A percentile compares a stretch with the other conserved stretches of the same genome.
Conservation (phyloP, 306 rosid genomes). For the Cyclanthera cordifolia region DNA sequence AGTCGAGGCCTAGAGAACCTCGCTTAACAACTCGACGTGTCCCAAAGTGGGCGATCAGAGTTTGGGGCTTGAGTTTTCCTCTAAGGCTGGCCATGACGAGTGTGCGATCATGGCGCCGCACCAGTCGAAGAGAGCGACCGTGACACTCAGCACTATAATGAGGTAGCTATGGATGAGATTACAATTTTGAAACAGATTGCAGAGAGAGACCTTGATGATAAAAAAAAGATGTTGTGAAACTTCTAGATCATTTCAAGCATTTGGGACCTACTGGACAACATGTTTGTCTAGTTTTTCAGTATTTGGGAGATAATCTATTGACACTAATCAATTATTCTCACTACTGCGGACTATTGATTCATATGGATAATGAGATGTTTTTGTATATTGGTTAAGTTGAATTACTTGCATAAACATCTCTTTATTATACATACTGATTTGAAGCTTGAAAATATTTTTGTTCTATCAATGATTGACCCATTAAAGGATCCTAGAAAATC, state of each 20-base stretch:
- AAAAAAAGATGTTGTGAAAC: slow-evolving; percentile 85
- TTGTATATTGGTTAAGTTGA: slow-evolving; percentile 76
- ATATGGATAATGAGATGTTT: slow-evolving; percentile 81
- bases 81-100: too few species aligned
- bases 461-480: slow-evolving; percentile 63
- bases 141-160: slow-evolving; percentile 94
- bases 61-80: too few species aligned
- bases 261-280: slow-evolving; percentile 92
- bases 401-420: slow-evolving; percentile 85
- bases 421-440: slow-evolving; percentile 91
- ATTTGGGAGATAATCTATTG: slow-evolving; percentile 83
- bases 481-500: slow-evolving; percentile 75
- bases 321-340: slow-evolving; percentile 76
- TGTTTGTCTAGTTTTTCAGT: slow-evolving; percentile 91
- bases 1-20: too few species aligned
- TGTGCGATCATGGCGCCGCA: too few species aligned
- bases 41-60: too few species aligned
- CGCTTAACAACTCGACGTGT: too few species aligned
- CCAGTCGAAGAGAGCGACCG: too few species aligned
- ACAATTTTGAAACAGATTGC: slow-evolving; percentile 84
- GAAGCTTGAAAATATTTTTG: slow-evolving; percentile 81
- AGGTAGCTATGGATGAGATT: slow-evolving; percentile 94
- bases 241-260: slow-evolving; percentile 91
- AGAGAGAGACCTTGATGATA: slow-evolving; percentile 72
- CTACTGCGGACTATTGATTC: slow-evolving; percentile 67